Conservation (phyloP, 345 rosid species). For the Eucalyptus sideroxylon region DNA sequence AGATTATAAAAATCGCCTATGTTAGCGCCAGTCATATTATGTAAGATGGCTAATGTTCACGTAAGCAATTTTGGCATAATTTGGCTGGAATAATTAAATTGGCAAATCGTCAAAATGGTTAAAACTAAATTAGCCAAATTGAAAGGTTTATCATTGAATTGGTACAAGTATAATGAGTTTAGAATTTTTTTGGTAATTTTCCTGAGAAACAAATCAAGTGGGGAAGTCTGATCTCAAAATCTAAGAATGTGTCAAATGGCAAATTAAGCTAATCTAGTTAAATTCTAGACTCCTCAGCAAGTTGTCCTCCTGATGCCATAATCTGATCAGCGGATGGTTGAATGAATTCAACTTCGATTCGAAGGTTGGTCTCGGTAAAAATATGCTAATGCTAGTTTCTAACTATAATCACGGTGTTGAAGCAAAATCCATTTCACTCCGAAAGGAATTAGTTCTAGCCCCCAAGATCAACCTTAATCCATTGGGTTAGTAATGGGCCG, state of each 20-base stretch:
- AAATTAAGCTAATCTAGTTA: background rate
- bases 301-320: background rate
- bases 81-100: no score
- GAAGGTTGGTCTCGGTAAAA: background rate
- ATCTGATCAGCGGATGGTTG: background rate
- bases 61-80: background rate
- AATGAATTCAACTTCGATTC: background rate
- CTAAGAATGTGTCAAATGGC: background rate
- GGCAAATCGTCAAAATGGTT: no score
- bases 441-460: background rate
- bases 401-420: background rate
- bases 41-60: no score
- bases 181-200: no score
- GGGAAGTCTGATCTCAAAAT: background rate
- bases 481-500: background rate
- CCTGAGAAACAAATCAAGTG: background rate
- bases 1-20: fast-evolving
- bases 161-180: background rate
- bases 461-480: background rate
- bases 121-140: no score
- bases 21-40: fast-evolving
- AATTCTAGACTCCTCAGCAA: background rate
- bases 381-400: background rate
- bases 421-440: background rate
- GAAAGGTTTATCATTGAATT: no score